Conservation (phyloP, 2,329 filamentous ascomycete genomes). For the Elsinoe batatas region DNA sequence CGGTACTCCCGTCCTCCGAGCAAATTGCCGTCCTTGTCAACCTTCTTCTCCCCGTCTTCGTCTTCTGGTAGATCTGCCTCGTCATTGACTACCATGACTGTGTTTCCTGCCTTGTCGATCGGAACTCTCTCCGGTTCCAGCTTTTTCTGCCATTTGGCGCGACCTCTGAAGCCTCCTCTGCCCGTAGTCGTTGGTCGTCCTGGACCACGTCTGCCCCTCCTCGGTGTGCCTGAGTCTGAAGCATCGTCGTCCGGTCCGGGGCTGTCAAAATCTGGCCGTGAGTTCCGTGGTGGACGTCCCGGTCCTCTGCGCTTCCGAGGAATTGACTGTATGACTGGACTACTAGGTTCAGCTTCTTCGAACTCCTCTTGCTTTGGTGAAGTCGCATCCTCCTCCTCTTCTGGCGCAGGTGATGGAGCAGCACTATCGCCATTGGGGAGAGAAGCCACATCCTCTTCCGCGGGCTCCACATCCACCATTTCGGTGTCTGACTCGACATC, state of each 20-base stretch:
- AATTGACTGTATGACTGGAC: constrained; percentile 49
- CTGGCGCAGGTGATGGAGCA: neutral
- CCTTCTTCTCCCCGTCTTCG: constrained; percentile 80
- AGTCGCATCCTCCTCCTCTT: neutral
- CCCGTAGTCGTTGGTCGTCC: constrained; percentile 37
- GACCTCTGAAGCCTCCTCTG: constrained; percentile 58
- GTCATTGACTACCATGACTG: constrained; percentile 82
- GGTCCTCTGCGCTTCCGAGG: constrained; percentile 51
- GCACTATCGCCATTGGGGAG: neutral
- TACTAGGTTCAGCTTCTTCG: constrained; percentile 42
- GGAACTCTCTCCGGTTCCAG: constrained; percentile 68
- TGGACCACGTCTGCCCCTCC: constrained; percentile 34
- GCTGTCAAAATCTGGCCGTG: constrained; percentile 66
- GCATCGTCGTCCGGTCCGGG: constrained; percentile 41
- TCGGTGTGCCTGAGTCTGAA: constrained; percentile 40
- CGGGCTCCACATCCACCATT: constrained; percentile 2
- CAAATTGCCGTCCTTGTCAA: constrained; percentile 79
- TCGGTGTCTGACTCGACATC: constrained; percentile 9
- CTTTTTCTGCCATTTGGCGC: constrained; percentile 41
- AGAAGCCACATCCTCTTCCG: constrained; percentile 1
- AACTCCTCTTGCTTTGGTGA: constrained; percentile 20
- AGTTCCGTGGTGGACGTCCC: constrained; percentile 79
- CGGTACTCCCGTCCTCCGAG: constrained; percentile 82
- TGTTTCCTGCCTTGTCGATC: constrained; percentile 87
- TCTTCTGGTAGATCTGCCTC: constrained; percentile 86